Evolutionary conservation across 176 grass and related monocot genomes (phyloP).

Genomic region (Rhipidocladum racemiflorum): DNA sequence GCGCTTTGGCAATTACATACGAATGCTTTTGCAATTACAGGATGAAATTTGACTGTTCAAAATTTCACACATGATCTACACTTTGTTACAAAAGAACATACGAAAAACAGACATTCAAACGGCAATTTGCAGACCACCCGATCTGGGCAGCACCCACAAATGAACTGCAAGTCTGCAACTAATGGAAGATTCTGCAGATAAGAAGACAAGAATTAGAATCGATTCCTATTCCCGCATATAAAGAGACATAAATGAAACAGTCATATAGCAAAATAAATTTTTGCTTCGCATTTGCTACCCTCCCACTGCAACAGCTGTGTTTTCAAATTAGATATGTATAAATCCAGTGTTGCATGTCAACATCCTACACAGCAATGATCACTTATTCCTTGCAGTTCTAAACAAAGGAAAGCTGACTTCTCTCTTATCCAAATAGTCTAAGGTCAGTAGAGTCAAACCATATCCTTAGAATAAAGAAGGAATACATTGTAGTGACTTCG

Average conservation of each 20-base stretch:
- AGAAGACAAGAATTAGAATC: neutral
- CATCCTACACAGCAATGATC: neutral
- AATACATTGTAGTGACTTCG: neutral
- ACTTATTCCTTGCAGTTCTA: neutral
- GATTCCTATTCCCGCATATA: neutral
- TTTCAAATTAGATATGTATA: neutral
- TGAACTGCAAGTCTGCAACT: neutral
- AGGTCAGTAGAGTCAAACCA: neutral
- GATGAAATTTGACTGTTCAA: neutral
- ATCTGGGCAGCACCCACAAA: neutral
- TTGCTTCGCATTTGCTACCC: neutral
- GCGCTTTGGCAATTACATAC: neutral
- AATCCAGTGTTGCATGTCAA: neutral
- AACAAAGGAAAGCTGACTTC: neutral
- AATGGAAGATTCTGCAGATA: slow-evolving; percentile 20
- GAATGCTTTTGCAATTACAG: slow-evolving; percentile 12
- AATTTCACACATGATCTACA: slow-evolving; percentile 36
- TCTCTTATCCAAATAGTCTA: slow-evolving; percentile 1
- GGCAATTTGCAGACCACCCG: neutral
- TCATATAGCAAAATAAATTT: neutral
- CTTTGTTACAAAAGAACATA: slow-evolving; percentile 26
- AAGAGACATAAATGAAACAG: neutral
- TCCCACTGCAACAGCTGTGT: neutral
- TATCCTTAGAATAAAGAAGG: neutral
- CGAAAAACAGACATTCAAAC: slow-evolving; percentile 6